A percentile compares a stretch with the other conserved stretches of the same genome.
These are phyloP conservation scores for Lyophyllum semitale DNA, from an alignment of 768 basidiomycete species.

Conservation along the genomic window DNA sequence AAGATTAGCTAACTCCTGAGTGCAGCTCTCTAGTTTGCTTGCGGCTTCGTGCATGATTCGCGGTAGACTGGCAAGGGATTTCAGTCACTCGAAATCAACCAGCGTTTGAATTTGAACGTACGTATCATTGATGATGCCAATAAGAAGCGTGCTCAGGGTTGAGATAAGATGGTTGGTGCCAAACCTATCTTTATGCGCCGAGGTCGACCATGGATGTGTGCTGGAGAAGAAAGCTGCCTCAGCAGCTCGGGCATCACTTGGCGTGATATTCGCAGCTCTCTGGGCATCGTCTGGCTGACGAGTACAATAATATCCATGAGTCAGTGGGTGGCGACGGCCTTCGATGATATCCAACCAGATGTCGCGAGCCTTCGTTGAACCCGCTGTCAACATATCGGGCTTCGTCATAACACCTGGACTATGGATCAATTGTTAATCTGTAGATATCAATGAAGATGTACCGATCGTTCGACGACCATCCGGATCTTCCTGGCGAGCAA, in stretches of 20 bases:
- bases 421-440: neutral
- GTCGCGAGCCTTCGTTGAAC: conserved; percentile 33
- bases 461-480: conserved; percentile 55
- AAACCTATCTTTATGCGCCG: conserved; percentile 26
- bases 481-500: conserved; percentile 48
- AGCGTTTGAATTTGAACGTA: conserved; percentile 8
- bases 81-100: neutral
- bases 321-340: conserved; percentile 37
- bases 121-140: conserved; percentile 34
- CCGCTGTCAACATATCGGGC: conserved; percentile 46
- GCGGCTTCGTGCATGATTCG: conserved; percentile 27
- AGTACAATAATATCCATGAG: conserved; percentile 45
- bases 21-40: conserved; percentile 25
- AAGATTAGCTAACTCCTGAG: conserved; percentile 23
- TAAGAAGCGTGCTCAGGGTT: conserved; percentile 35
- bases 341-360: conserved; percentile 47
- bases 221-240: conserved; percentile 37
- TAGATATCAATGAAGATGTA: conserved; percentile 7
- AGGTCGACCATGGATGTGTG: conserved; percentile 37
- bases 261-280: conserved; percentile 28
- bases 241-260: conserved; percentile 30
- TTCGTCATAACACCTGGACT: conserved; percentile 55
- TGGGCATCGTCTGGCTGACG: conserved; percentile 42
- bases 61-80: conserved; percentile 23
- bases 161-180: conserved; percentile 36